Base-by-base conservation (phyloP, 805 yeast genomes). In the Lachancea lanzarotensis region DNA sequence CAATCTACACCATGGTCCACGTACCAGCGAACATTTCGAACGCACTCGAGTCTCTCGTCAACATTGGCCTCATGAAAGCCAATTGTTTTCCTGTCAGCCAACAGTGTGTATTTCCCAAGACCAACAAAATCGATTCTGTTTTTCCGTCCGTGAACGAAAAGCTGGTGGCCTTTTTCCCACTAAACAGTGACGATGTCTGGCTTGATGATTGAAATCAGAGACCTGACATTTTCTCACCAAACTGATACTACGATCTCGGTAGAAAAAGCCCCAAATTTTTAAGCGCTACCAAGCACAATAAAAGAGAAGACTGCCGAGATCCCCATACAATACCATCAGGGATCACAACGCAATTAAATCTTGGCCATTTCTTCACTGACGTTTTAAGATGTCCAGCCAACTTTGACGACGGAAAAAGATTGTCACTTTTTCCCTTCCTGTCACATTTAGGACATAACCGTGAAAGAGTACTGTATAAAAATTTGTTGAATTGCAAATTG, bases 121-220 rank as follows among this genome's bases (percentile, higher is more conserved):
- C 64, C 2, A 43, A 37, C 2, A 46, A 52, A 27, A 46, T 62
- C 4, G 42, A 43, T 15, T 59, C 54, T 25, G 56, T 63, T 3
- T 49, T 63, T 40, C 68, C 68, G 9, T 37, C 51, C 0, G 50
- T 62, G 4, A 57, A 57, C 25, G 59, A 55, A 31, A 56, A 55
- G 35, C 53, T 62, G 11, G 43, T 56, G 12, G 42, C 53, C 19
- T 50, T 52, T 43, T 63, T 60, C 44, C 57, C 65, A 6, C 43
- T 60, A 22, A 55, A 61, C 39, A 39, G 49, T 7, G 65, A 59
- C 13, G 67, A 62, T 38, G 43, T 62, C 3, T 63, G 67, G 67
- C 51, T 61, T 17, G 59, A 55, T 37, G 57, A 41, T 16, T 47
- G 44, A 42, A 11, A 13, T 6, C 7, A 13, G 15, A 3, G 17